phyloP scores from a whole-genome alignment of 2,329 filamentous ascomycete species.

The Penicillium sp. region DNA sequence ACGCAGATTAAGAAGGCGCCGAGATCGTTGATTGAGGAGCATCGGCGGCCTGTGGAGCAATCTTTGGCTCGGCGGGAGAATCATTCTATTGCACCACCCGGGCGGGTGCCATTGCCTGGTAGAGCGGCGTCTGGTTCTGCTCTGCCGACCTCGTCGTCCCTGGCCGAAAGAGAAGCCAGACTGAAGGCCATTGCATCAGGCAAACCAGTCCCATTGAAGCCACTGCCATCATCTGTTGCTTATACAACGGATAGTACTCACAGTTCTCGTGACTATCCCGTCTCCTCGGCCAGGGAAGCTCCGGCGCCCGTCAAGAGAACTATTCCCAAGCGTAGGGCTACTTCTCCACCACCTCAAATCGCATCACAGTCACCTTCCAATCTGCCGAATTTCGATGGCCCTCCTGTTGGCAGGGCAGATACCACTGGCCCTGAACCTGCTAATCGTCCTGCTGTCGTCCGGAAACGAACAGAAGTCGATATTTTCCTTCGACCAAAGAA shows the following conservation, averaged over 20 bases:
- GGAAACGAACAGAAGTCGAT: constrained; percentile 35
- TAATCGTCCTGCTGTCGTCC: constrained; percentile 27
- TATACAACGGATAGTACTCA: neutral
- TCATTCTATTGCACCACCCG: constrained; percentile 21
- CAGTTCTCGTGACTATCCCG: neutral
- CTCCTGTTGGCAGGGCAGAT: neutral
- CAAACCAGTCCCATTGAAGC: constrained; percentile 13
- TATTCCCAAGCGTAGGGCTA: constrained; percentile 15
- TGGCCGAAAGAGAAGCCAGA: constrained; percentile 20
- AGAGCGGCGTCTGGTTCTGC: neutral
- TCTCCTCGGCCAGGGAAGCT: constrained; percentile 1
- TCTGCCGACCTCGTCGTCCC: constrained; percentile 5
- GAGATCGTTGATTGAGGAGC: constrained; percentile 45
- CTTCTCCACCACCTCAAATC: constrained; percentile 10
- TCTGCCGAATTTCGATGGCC: neutral
- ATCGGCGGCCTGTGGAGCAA: constrained; percentile 33
- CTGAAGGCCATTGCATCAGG: constrained; percentile 31
- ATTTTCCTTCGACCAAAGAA: constrained; percentile 38
- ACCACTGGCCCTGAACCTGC: constrained; percentile 1
- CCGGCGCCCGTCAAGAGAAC: constrained; percentile 5
- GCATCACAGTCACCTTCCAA: neutral
- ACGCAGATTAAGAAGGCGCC: constrained; percentile 44
- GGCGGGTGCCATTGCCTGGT: constrained; percentile 11
- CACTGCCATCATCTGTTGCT: neutral
- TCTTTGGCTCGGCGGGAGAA: constrained; percentile 16